phyloP scores from a whole-genome alignment of 805 yeast species.

The Hanseniaspora taiwanica region DNA sequence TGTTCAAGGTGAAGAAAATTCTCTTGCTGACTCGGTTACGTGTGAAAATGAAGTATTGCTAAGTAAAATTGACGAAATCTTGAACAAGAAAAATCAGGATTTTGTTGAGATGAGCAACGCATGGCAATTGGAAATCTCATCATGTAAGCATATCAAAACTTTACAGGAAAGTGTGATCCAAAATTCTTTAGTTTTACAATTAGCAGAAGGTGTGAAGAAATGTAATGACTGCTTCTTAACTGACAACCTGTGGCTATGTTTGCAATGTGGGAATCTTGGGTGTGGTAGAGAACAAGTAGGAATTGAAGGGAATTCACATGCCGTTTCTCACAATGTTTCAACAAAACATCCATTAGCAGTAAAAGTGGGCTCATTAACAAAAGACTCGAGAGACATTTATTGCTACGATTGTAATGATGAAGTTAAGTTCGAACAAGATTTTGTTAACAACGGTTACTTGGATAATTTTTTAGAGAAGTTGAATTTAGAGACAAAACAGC shows the following conservation, averaged over 20 bases:
- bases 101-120: conserved; percentile 54
- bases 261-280: conserved; percentile 81
- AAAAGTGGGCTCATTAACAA: conserved; percentile 77
- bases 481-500: conserved; percentile 53
- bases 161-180: conserved; percentile 26
- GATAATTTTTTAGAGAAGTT: conserved; percentile 36
- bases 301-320: conserved; percentile 88
- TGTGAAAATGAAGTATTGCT: no score
- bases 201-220: conserved; percentile 26
- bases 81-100: conserved; percentile 17
- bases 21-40: no score
- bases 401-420: conserved; percentile 89
- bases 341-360: conserved; percentile 71
- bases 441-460: conserved; percentile 14
- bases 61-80: conserved; percentile 15
- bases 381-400: conserved; percentile 63
- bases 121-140: conserved; percentile 80
- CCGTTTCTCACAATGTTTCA: conserved; percentile 51
- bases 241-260: conserved; percentile 85
- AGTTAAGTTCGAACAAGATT: conserved; percentile 49
- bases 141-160: conserved; percentile 66
- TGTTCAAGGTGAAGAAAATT: no score
- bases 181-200: not conserved
- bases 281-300: conserved; percentile 96
- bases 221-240: conserved; percentile 51